Base-by-base conservation (phyloP, 345 rosid genomes). In the Pugionium dolabratum region DNA sequence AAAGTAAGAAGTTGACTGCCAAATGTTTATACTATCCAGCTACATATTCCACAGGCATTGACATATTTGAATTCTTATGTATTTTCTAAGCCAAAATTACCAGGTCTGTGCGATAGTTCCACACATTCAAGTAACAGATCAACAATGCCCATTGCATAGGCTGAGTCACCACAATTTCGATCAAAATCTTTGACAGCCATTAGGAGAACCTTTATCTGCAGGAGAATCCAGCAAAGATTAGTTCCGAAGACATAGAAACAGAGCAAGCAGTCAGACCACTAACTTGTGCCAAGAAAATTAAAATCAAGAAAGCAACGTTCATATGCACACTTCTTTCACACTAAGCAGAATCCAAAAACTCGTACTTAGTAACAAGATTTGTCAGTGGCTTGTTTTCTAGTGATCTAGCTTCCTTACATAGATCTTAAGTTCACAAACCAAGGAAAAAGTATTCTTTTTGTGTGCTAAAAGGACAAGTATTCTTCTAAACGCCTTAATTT, bases 111-210 rank as follows among this genome's bases (percentile, higher is more conserved):
- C 31, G 99, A 93, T 65, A 93, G 78, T 67, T 90, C 96, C 75
- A 88, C 99, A 55, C 99, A 93, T 83, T 88, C 92, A 77, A 93
- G 99, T 84, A 93, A 76, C 81, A 93, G 82, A 74, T 90, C 99
- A 74, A 88, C 99, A 59, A 93, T 86, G 71, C 96, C 90, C 88
- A 90, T 86, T 48, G 96, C 88, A 70, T 88, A 88, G 59, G 89
- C 85, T 66, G 99, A 66, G 78, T 93, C 97, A 55, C 97, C 95
- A 71, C 76, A 78, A 49, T 79, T 89, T 45, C 90, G 89, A 79
- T 86, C 82, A 71, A 90, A 93, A 84, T 88, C 90, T 77, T 93
- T 93, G 69, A 93, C 83, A 60, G 97, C 89, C 89, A 76, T 84
- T 62, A 93, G 56, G 64, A 93, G 95, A 78, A 84, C 85, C 80